Percentiles rank a stretch among this genome's conserved stretches.
Evolutionary conservation across 2,329 filamentous ascomycete species (phyloP).

Genomic region (Basipetospora chlamydospora): DNA sequence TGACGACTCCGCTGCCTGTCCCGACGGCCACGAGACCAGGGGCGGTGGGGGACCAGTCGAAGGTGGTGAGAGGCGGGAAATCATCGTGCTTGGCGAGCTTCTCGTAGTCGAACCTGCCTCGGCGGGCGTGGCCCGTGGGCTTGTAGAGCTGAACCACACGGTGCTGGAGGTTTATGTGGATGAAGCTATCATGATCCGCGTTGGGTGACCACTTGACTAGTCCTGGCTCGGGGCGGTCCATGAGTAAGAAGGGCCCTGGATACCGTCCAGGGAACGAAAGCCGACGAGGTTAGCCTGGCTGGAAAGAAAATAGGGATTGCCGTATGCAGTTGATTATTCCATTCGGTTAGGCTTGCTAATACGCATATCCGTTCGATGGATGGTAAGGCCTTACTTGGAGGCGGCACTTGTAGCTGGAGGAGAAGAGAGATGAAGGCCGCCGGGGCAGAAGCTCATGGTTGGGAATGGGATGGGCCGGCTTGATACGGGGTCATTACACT

Average conservation of each 20-base stretch:
- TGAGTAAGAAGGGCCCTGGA: slow-evolving; percentile 11
- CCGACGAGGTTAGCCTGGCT: too few species aligned
- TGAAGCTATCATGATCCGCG: slow-evolving; percentile 41
- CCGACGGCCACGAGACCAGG: slow-evolving; percentile 59
- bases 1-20: slow-evolving; percentile 59
- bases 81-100: slow-evolving; percentile 46
- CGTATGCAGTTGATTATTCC: too few species aligned
- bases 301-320: too few species aligned
- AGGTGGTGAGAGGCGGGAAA: slow-evolving; percentile 48
- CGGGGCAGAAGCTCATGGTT: too few species aligned
- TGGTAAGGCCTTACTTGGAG: too few species aligned
- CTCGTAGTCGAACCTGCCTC: slow-evolving; percentile 41
- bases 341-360: too few species aligned
- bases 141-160: slow-evolving; percentile 49
- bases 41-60: slow-evolving; percentile 51
- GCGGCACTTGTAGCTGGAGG: too few species aligned
- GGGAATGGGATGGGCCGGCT: too few species aligned
- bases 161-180: slow-evolving; percentile 51
- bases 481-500: too few species aligned
- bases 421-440: too few species aligned
- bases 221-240: slow-evolving; percentile 47
- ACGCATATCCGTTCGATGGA: too few species aligned
- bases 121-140: slow-evolving; percentile 43
- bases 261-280: too few species aligned
- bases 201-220: slow-evolving; percentile 54